These are phyloP conservation scores for Diplodia scrobiculata DNA, from an alignment of 2,329 filamentous ascomycete genomes.

Conservation along the genomic window DNA sequence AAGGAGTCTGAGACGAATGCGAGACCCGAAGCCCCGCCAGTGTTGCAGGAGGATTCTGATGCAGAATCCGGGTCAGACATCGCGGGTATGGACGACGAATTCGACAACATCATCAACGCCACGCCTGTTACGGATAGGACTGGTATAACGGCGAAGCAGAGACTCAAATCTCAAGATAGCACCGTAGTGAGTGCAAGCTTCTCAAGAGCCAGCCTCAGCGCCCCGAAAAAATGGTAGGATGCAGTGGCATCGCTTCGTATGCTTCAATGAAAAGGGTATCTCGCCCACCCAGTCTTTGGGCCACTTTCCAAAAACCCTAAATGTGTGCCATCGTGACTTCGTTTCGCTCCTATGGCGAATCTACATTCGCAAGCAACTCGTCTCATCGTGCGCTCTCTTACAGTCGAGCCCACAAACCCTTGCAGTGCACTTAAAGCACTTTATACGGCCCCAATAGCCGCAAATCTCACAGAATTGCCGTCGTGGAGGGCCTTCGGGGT, in stretches of 20 bases:
- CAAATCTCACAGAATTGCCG: conserved; percentile 76
- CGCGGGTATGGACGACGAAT: conserved; percentile 71
- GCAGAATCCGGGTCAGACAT: conserved; percentile 70
- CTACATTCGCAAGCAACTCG: conserved; percentile 51
- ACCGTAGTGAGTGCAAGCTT: conserved; percentile 39
- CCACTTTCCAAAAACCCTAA: background rate
- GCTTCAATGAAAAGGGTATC: conserved; percentile 15
- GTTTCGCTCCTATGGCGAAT: background rate
- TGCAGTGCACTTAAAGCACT: conserved; percentile 76
- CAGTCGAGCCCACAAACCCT: conserved; percentile 77
- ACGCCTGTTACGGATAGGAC: conserved; percentile 85
- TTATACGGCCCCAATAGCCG: conserved; percentile 77
- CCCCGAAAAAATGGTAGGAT: conserved; percentile 29
- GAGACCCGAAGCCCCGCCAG: conserved; percentile 49
- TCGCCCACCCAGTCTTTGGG: background rate
- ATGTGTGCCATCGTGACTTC: background rate
- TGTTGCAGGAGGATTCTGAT: conserved; percentile 60
- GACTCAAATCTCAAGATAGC: conserved; percentile 46
- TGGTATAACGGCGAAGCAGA: conserved; percentile 67
- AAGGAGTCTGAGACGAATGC: conserved; percentile 64
- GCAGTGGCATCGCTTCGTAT: background rate
- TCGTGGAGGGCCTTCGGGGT: conserved; percentile 51
- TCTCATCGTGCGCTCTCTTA: conserved; percentile 70
- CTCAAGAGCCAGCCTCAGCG: conserved; percentile 6
- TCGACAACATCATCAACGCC: conserved; percentile 90